Evolutionary conservation across 2,329 filamentous ascomycete species (phyloP).

Genomic region (Geosmithia morbida): DNA sequence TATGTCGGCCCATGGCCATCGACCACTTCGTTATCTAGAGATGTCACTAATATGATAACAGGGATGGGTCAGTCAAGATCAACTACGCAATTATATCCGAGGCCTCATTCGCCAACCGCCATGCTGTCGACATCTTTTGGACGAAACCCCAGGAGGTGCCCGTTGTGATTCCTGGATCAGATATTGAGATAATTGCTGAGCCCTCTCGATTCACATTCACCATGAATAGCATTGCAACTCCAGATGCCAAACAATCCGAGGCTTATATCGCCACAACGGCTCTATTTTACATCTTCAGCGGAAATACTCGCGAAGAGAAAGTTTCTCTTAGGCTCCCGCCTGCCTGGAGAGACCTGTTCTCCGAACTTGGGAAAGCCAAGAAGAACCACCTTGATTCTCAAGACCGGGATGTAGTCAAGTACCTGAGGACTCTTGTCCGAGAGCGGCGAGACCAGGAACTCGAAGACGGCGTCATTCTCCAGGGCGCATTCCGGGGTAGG

Average conservation of each 20-base stretch:
- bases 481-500: slow-evolving; percentile 59
- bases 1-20: slow-evolving; percentile 15
- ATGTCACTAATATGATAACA: slow-evolving; percentile 14
- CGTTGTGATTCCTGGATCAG: slow-evolving; percentile 15
- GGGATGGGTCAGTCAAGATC: slow-evolving; percentile 57
- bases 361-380: slow-evolving; percentile 57
- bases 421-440: slow-evolving; percentile 56
- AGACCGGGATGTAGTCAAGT: slow-evolving; percentile 55
- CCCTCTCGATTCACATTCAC: slow-evolving; percentile 48
- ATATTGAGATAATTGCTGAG: slow-evolving; percentile 28
- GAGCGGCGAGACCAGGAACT: slow-evolving; percentile 54
- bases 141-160: slow-evolving; percentile 52
- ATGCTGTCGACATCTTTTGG: slow-evolving; percentile 65
- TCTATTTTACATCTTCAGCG: slow-evolving; percentile 66
- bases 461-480: slow-evolving; percentile 61
- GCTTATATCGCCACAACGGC: slow-evolving; percentile 70
- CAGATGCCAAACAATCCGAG: slow-evolving; percentile 70
- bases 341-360: slow-evolving; percentile 75
- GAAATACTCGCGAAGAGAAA: slow-evolving; percentile 76
- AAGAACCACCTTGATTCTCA: slow-evolving; percentile 55
- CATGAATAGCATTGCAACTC: slow-evolving; percentile 61
- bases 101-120: slow-evolving; percentile 60
- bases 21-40: background rate
- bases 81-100: slow-evolving; percentile 57
- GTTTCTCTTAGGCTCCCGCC: slow-evolving; percentile 63